Evolutionary conservation across 768 basidiomycete genomes (phyloP), one percentile per base, ranked within the genome.

Genomic region (Boletellus emodensis): DNA sequence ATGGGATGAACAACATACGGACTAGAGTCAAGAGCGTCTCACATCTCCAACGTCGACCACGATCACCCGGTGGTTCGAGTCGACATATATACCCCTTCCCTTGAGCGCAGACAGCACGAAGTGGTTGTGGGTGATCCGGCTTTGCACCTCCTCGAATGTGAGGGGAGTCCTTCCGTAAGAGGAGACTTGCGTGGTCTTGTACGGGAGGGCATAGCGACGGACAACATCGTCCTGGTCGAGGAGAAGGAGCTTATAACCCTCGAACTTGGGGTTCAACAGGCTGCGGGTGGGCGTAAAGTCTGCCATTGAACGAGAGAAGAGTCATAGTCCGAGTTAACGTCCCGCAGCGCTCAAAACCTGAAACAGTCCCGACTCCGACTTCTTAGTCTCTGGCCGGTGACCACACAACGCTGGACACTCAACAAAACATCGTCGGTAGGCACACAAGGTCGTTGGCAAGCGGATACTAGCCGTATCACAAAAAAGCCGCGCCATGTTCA

Each of bases 51-150:
- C 45, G 37, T 76, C 72, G n/a, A 87, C 71, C 6, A 79, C 57
- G 42, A 90, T 73, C 11, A 91, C 80, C 46, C 73, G 77, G 47
- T 79, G 76, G 4, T 80, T 72, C 32, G 76, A 71, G 59, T 92
- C 90, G 22, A 93, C 69, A 58, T 91, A 94, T 24, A 83, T 68
- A 3, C 81, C 81, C 20, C 72, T 72, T 18, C 72, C 68, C 11
- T 73, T 71, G 33, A 74, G 63, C 14, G 64, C 62, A 17, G 78
- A 77, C 3, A 81, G 67, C 12, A 76, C 69, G 13, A 94, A 76
- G 61, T 94, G 91, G 58, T 94, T 92, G 66, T 93, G 87, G 14
- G 84, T 79, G 52, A 94, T 88, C 43, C 91, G 76, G 60, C 85
- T 88, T 64, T 88, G 85, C 48, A 92, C 85, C 58, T 93, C 91